Conservation (phyloP, 371 early-diverging fungal species). For the Lichtheimia ornata region DNA sequence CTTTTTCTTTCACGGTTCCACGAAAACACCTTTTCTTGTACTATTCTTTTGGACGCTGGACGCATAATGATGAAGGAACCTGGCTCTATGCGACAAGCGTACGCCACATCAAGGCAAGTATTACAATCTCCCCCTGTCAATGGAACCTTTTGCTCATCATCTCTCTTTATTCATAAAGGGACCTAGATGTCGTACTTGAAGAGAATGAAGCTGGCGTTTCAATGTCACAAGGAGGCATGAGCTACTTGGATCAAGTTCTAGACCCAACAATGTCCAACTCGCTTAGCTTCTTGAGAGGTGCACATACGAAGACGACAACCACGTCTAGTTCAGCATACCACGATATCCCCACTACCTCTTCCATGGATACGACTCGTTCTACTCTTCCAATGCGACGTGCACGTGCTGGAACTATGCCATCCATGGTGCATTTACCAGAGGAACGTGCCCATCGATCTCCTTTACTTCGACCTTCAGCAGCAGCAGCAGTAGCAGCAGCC, state of each 20-base stretch:
- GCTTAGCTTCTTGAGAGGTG: constrained; percentile 31
- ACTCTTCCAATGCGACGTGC: constrained; percentile 50
- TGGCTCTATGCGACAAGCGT: constrained; percentile 22
- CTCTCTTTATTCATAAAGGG: constrained; percentile 16
- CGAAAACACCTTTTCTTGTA: constrained; percentile 3
- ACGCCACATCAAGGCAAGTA: constrained; percentile 24
- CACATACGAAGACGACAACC: constrained; percentile 18
- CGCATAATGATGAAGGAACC: constrained; percentile 24
- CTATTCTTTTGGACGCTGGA: constrained; percentile 3
- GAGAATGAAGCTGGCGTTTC: constrained; percentile 27
- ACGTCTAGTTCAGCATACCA: constrained; percentile 12
- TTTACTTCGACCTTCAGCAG: constrained; percentile 15
- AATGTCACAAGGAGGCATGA: constrained; percentile 19
- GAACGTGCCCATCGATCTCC: constrained; percentile 32
- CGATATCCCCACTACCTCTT: constrained; percentile 8
- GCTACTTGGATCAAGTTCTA: constrained; percentile 27
- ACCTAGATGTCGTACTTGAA: constrained; percentile 43
- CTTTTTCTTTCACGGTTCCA: not conserved
- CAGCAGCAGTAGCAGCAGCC: constrained; percentile 12
- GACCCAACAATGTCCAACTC: constrained; percentile 24
- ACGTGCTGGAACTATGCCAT: constrained; percentile 82
- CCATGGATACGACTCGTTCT: constrained; percentile 10
- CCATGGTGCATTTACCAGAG: constrained; percentile 54
- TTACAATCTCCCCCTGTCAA: not conserved
- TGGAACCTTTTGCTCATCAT: not conserved